Conservation (phyloP, 257 asterid species). For the Gentiana dahurica region DNA sequence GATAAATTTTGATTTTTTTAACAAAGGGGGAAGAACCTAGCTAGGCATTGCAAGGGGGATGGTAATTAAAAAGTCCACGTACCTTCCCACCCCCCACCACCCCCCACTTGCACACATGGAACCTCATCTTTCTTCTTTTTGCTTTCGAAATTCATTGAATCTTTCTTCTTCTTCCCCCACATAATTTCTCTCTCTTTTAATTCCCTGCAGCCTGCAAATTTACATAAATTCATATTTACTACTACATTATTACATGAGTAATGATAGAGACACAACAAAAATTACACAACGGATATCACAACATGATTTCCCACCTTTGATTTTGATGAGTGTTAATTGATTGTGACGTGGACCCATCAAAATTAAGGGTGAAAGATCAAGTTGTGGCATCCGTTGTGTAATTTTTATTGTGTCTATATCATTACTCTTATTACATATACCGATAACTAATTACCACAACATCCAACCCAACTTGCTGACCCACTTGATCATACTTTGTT, state of each 20-base stretch:
- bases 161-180: conserved; percentile 1
- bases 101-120: conserved; percentile 11
- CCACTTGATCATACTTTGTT: too few species aligned
- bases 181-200: not conserved
- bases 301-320: too few species aligned
- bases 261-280: too few species aligned
- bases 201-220: not conserved
- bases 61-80: not conserved
- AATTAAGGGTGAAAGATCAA: too few species aligned
- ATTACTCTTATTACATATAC: too few species aligned
- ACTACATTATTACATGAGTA: not conserved
- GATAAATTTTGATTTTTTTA: not conserved
- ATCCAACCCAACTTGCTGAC: too few species aligned
- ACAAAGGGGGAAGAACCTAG: conserved; percentile 28
- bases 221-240: not conserved
- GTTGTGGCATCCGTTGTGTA: too few species aligned
- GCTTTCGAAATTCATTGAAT: conserved; percentile 21
- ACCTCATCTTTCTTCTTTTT: conserved; percentile 12
- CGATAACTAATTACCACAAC: too few species aligned
- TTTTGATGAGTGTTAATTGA: too few species aligned
- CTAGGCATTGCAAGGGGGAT: conserved; percentile 1
- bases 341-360: too few species aligned
- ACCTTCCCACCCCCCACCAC: conserved; percentile 2
- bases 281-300: too few species aligned
- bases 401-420: too few species aligned